Percentiles rank a stretch among this genome's conserved stretches.
Evolutionary conservation across 2,329 filamentous ascomycete genomes (phyloP).

Genomic region (Botrytis medusae): DNA sequence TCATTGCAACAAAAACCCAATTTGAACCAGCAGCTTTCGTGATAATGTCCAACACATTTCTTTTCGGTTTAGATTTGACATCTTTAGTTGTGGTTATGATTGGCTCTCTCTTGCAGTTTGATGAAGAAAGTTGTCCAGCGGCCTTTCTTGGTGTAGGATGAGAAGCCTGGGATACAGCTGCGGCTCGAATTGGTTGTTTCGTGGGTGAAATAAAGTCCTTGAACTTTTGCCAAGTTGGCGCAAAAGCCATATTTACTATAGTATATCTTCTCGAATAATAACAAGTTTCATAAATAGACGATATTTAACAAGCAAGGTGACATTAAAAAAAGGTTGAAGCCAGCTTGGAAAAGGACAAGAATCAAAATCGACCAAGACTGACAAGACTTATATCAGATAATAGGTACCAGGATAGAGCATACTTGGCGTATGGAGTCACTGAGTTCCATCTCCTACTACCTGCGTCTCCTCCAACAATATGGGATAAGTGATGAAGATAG

Average conservation of each 20-base stretch:
- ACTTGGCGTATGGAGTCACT: not conserved
- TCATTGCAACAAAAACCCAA: slow-evolving; percentile 23
- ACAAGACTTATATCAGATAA: not conserved
- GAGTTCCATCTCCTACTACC: not conserved
- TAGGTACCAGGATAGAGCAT: not conserved
- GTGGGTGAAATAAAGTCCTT: not conserved
- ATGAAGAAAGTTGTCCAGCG: not conserved
- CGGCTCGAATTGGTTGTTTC: not conserved
- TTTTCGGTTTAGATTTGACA: not conserved
- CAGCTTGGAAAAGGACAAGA: not conserved
- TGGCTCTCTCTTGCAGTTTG: not conserved
- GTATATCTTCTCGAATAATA: not conserved
- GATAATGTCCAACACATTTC: not conserved
- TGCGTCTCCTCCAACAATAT: not conserved
- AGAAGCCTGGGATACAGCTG: not conserved
- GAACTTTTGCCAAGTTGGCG: not conserved
- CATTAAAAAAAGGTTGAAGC: not conserved
- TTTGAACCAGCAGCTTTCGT: not conserved
- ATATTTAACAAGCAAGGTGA: not conserved
- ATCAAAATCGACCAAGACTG: not conserved
- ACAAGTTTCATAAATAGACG: not conserved
- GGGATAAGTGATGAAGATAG: not conserved
- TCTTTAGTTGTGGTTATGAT: not conserved
- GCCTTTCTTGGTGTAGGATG: not conserved
- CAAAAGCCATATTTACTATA: not conserved